phyloP scores from a whole-genome alignment of 192 early-diverging fungal species.

The Podila epigama region DNA sequence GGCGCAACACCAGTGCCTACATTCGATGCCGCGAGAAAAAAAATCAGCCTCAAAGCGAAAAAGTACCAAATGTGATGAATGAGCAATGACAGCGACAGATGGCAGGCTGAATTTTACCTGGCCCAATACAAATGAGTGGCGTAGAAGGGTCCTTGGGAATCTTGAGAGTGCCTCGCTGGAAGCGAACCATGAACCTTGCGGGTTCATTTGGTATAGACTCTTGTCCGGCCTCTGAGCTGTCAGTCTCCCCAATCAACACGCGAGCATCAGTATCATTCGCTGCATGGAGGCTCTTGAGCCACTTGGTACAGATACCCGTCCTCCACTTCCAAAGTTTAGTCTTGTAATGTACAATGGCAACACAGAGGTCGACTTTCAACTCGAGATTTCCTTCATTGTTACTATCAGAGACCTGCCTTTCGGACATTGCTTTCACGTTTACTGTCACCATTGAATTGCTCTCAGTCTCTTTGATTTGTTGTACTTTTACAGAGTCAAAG shows the following conservation, averaged over 20 bases:
- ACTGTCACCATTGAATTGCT: not conserved
- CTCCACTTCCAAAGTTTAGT: slow-evolving; percentile 79
- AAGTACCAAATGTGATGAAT: not conserved
- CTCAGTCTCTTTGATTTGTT: slow-evolving; percentile 5
- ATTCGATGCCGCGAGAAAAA: not conserved
- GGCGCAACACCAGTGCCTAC: slow-evolving; percentile 91
- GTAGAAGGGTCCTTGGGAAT: slow-evolving; percentile 59
- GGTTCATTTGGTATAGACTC: not conserved
- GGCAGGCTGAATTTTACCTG: slow-evolving; percentile 53
- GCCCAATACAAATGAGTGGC: slow-evolving; percentile 85
- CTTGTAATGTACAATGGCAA: slow-evolving; percentile 88
- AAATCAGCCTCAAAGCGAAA: not conserved
- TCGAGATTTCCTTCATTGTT: slow-evolving; percentile 24
- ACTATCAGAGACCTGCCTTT: slow-evolving; percentile 6
- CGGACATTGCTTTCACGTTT: not conserved
- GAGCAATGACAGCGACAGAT: not conserved
- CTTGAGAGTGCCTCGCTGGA: slow-evolving; percentile 72
- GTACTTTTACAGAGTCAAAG: slow-evolving; percentile 26
- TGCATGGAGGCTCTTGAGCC: slow-evolving; percentile 50
- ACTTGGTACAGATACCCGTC: slow-evolving; percentile 84
- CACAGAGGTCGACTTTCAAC: slow-evolving; percentile 72
- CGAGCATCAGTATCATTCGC: not conserved
- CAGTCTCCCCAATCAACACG: not conserved
- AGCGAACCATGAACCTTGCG: slow-evolving; percentile 50
- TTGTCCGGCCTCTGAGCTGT: not conserved